Evolutionary conservation across 1,284 basidiomycete species (phyloP).

Genomic region (Laetiporus sulphureus): DNA sequence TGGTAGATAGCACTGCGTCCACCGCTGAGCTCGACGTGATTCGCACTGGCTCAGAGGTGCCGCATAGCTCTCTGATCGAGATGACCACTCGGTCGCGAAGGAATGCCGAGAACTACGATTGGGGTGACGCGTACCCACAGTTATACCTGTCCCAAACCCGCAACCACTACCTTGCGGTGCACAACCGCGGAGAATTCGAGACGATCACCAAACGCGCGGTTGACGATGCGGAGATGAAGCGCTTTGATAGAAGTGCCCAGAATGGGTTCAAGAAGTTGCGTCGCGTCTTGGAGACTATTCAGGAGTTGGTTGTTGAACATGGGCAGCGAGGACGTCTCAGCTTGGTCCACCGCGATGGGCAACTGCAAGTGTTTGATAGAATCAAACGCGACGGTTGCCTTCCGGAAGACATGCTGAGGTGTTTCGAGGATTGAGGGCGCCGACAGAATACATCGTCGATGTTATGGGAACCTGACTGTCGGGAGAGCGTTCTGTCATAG

Average conservation of each 20-base stretch:
- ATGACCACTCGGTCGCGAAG: slow-evolving; percentile 36
- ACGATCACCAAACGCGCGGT: slow-evolving; percentile 36
- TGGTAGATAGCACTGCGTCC: not conserved
- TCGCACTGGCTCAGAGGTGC: slow-evolving; percentile 31
- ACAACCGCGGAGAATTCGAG: slow-evolving; percentile 38
- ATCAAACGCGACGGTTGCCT: slow-evolving; percentile 30
- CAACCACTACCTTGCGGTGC: slow-evolving; percentile 42
- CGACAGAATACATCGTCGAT: too few relatives aligned
- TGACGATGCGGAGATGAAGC: slow-evolving; percentile 26
- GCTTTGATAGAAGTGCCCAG: slow-evolving; percentile 24
- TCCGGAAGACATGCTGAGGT: slow-evolving; percentile 31
- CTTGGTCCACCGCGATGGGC: slow-evolving; percentile 35
- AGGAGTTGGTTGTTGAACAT: slow-evolving; percentile 33
- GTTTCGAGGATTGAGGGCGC: slow-evolving; percentile 25
- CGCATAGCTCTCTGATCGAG: slow-evolving; percentile 40
- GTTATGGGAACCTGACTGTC: not conserved
- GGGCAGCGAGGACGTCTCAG: slow-evolving; percentile 38
- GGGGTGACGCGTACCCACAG: slow-evolving; percentile 42
- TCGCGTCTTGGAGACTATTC: slow-evolving; percentile 33
- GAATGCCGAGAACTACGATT: slow-evolving; percentile 29
- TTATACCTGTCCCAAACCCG: slow-evolving; percentile 51
- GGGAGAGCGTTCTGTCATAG: too few relatives aligned
- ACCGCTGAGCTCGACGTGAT: slow-evolving; percentile 27
- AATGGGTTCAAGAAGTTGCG: slow-evolving; percentile 35
- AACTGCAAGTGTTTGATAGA: slow-evolving; percentile 36